Conservation (phyloP, 768 basidiomycete genomes). For the Xerocomus brunneocitrinus region DNA sequence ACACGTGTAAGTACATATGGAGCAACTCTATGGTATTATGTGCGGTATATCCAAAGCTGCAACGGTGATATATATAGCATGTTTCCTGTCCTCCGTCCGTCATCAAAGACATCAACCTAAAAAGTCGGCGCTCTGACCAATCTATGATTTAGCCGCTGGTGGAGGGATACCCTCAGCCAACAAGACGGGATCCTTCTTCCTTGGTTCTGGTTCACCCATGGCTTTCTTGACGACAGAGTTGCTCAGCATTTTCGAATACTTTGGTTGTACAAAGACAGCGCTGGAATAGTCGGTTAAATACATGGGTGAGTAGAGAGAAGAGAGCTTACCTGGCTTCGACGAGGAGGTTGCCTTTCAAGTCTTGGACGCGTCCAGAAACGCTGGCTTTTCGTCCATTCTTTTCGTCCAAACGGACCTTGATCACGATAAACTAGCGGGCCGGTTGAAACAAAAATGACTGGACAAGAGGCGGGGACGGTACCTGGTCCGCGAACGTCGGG, state of each 20-base stretch:
- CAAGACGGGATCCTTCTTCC: constrained; percentile 19
- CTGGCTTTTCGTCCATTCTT: constrained; percentile 73
- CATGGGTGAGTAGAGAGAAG: background rate
- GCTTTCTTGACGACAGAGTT: constrained; percentile 53
- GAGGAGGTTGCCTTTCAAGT: constrained; percentile 73
- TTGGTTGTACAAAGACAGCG: constrained; percentile 83
- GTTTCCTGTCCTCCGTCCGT: background rate
- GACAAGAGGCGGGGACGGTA: constrained; percentile 13
- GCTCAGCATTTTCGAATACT: constrained; percentile 75
- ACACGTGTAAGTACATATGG: background rate
- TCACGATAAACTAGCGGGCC: constrained; percentile 67
- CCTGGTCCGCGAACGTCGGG: constrained; percentile 88
- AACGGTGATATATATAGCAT: background rate
- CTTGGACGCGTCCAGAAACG: constrained; percentile 72
- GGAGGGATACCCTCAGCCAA: constrained; percentile 27
- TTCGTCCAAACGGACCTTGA: constrained; percentile 63
- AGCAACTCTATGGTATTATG: background rate
- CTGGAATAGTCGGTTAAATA: constrained; percentile 31
- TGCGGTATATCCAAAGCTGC: background rate
- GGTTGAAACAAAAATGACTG: background rate
- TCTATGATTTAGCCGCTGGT: constrained; percentile 25
- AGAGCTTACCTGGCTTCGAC: constrained; percentile 76
- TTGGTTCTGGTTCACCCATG: constrained; percentile 53
- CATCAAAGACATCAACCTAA: background rate
- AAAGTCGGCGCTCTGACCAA: background rate